These are phyloP conservation scores for Fusarium nodosum DNA, from an alignment of 2,329 filamentous ascomycete species.

Conservation along the genomic window DNA sequence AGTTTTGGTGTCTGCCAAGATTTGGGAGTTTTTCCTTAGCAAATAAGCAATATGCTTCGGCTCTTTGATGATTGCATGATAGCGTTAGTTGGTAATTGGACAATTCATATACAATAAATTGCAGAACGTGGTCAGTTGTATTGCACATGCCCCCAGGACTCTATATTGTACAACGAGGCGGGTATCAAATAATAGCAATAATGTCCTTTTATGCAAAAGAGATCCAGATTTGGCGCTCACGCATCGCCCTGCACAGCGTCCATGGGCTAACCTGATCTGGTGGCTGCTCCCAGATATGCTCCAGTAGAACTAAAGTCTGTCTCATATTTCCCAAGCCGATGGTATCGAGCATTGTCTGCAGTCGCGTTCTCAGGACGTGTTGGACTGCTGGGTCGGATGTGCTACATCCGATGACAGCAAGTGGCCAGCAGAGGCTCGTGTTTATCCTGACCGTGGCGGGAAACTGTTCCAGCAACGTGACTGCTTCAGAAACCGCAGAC, in stretches of 20 bases:
- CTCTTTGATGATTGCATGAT: background rate
- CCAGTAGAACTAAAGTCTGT: slow-evolving; percentile 58
- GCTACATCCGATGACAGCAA: slow-evolving; percentile 57
- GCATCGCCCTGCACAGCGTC: slow-evolving; percentile 61
- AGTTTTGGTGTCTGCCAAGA: slow-evolving; percentile 45
- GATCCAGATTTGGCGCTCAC: slow-evolving; percentile 62
- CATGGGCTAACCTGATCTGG: slow-evolving; percentile 55
- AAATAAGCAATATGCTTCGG: background rate
- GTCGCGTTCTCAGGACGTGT: slow-evolving; percentile 53
- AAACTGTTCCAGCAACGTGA: slow-evolving; percentile 52
- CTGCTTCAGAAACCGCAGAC: slow-evolving; percentile 50
- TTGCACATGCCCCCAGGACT: slow-evolving; percentile 25
- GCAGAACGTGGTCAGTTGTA: background rate
- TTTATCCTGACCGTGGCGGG: slow-evolving; percentile 55
- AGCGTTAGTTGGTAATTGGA: background rate
- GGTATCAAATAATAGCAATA: slow-evolving; percentile 20
- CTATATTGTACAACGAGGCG: slow-evolving; percentile 18
- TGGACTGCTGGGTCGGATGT: slow-evolving; percentile 54
- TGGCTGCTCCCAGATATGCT: slow-evolving; percentile 59
- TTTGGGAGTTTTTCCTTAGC: slow-evolving; percentile 48
- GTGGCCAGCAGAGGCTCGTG: slow-evolving; percentile 58
- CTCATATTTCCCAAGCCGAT: slow-evolving; percentile 63
- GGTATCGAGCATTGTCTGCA: slow-evolving; percentile 53
- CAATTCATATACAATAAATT: background rate
- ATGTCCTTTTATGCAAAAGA: slow-evolving; percentile 59